Evolutionary conservation across 371 early-diverging fungal genomes (phyloP), one percentile per base, ranked within the genome.

Genomic region (Conidiobolus incongruus): DNA sequence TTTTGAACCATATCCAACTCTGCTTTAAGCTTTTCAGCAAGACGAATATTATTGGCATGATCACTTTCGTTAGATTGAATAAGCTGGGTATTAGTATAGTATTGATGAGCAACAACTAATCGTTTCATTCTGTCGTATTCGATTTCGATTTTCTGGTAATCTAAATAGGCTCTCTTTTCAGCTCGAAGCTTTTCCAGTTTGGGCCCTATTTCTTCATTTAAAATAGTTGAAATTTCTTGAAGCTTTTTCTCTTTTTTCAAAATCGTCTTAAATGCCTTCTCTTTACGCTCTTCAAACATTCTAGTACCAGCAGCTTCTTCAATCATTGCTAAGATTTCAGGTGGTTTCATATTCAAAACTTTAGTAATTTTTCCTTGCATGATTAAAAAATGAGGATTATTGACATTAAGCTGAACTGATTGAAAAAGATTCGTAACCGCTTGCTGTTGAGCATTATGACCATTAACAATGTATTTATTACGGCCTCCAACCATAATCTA

Each of bases 301-400:
- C 81, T 72, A 30, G 94, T 97, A 4, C 99, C 99, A 3, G 99
- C 95, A 0, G 97, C 94, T 57, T 98, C 98, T 55, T 97, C 96
- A 19, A 99, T 87, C 92, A 99, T 90, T 23, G 82, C 77, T 24
- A 92, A 59, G 20, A 96, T 79, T 52, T 98, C 95, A 3, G 72
- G 70, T 0, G 96, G 92, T 54, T 93, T 94, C 99, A 99, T 99
- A 55, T 93, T 97, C 20, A 99, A 69, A 2, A 99, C 90, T 52
- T 96, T 92, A 17, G 98, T 99, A 53, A 98, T 95, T 42, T 79
- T 71, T 30, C 99, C 99, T 62, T 99, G 99, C 93, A 98, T 94
- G 52, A 91, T 97, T 48, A 97, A 56, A 52, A 95, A 97, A 53
- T 95, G 93, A 12, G 98, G 98, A 52, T 95, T 94, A 67, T 95